phyloP scores from a whole-genome alignment of 1,284 basidiomycete genomes.

The Moesziomyces sp. region DNA sequence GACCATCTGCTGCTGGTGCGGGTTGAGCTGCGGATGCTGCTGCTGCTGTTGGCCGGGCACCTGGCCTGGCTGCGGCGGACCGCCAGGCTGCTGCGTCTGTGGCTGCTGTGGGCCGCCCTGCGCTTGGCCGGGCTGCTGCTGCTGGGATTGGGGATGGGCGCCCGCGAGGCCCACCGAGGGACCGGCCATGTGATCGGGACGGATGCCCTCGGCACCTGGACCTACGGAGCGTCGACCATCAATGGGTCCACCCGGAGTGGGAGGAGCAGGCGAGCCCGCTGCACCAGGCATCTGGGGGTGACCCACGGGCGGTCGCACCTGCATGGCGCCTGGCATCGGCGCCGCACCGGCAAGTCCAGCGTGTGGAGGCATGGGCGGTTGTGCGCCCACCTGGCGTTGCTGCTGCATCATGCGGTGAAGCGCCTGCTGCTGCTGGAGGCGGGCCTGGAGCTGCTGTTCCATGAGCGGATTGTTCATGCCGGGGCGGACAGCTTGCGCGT shows the following conservation, averaged over 20 bases:
- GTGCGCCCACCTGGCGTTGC: constrained; percentile 38
- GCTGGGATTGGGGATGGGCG: constrained; percentile 20
- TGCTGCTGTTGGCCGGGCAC: constrained; percentile 22
- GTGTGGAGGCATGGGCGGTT: constrained; percentile 13
- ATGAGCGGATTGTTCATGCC: constrained; percentile 41
- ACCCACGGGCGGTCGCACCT: constrained; percentile 40
- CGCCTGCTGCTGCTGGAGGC: constrained; percentile 54
- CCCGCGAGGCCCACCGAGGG: constrained; percentile 23
- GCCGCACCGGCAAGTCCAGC: constrained; percentile 25
- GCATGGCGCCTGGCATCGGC: constrained; percentile 35
- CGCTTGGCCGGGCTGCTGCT: constrained; percentile 28
- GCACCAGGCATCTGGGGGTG: constrained; percentile 40
- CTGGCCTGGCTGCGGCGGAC: constrained; percentile 24
- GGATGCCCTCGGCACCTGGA: constrained; percentile 27
- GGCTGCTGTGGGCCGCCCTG: constrained; percentile 23
- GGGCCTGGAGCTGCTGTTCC: constrained; percentile 58
- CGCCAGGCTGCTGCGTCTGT: constrained; percentile 20
- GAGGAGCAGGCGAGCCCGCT: constrained; percentile 33
- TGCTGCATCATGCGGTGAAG: constrained; percentile 57
- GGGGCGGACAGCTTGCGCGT: constrained; percentile 37
- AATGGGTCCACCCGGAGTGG: constrained; percentile 35
- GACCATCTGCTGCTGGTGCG: constrained; percentile 61
- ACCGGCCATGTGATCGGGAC: constrained; percentile 39
- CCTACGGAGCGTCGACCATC: constrained; percentile 47
- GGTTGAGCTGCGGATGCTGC: constrained; percentile 53